Evolutionary conservation across 164 flowering plant species (phyloP).

Genomic region (Sextonia rubra): DNA sequence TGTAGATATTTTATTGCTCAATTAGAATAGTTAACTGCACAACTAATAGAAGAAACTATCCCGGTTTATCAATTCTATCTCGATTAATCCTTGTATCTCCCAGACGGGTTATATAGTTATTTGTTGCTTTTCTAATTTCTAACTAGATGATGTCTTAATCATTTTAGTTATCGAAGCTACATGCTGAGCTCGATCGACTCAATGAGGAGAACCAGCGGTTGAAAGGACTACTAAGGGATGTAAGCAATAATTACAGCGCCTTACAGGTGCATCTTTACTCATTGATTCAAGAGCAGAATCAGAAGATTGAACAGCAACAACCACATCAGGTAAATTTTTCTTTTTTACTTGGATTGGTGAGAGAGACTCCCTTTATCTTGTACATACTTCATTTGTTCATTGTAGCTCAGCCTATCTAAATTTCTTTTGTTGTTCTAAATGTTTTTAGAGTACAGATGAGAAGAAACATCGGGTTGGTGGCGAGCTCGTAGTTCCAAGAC

Average conservation of each 20-base stretch:
- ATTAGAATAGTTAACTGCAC: background rate
- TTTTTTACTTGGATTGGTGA: background rate
- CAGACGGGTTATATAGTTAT: no score
- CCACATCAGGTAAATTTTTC: conserved; percentile 22
- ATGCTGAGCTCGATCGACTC: conserved; percentile 57
- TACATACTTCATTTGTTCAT: background rate
- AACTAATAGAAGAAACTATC: background rate
- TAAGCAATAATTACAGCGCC: conserved; percentile 47
- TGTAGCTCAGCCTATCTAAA: background rate
- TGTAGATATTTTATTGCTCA: background rate
- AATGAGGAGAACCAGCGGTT: conserved; percentile 61
- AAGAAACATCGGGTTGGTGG: conserved; percentile 17
- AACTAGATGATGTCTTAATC: background rate
- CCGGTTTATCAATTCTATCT: background rate
- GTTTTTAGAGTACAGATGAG: conserved; percentile 16
- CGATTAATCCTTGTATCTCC: no score
- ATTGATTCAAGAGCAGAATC: conserved; percentile 49
- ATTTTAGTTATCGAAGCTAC: conserved; percentile 51
- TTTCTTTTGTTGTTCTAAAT: background rate
- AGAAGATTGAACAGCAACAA: conserved; percentile 16
- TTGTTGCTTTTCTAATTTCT: background rate
- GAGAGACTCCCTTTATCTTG: background rate
- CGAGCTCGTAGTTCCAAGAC: conserved; percentile 40
- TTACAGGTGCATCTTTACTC: conserved; percentile 60
- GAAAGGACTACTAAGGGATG: conserved; percentile 59